Evolutionary conservation across 2,329 filamentous ascomycete genomes (phyloP).

Genomic region (Ascochyta rabiei): DNA sequence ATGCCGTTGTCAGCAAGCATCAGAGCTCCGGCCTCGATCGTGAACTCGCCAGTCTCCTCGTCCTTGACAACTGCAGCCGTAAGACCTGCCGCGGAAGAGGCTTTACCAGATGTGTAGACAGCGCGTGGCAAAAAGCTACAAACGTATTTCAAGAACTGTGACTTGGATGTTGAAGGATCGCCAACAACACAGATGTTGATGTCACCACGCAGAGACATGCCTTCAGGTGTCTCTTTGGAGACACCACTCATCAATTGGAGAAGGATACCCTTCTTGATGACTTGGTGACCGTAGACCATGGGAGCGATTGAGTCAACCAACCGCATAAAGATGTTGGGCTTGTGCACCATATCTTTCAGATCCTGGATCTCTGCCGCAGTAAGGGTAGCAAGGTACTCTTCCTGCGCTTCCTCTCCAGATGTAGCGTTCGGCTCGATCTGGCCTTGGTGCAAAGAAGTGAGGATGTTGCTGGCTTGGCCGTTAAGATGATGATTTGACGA

Average conservation of each 20-base stretch:
- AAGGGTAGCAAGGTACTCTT: slow-evolving; percentile 84
- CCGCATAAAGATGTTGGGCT: slow-evolving; percentile 90
- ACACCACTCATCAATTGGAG: slow-evolving; percentile 97
- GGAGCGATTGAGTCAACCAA: slow-evolving; percentile 93
- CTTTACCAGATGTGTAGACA: slow-evolving; percentile 97
- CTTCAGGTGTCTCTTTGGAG: slow-evolving; percentile 87
- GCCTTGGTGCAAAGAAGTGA: slow-evolving; percentile 80
- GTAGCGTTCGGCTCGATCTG: slow-evolving; percentile 66
- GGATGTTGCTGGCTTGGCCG: slow-evolving; percentile 80
- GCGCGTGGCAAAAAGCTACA: slow-evolving; percentile 95
- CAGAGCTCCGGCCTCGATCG: slow-evolving; percentile 95
- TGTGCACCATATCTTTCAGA: slow-evolving; percentile 90
- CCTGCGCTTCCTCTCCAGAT: slow-evolving; percentile 83
- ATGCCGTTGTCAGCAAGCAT: slow-evolving; percentile 98
- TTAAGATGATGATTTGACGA: slow-evolving; percentile 70
- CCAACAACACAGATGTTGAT: slow-evolving; percentile 99
- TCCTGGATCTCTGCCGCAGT: slow-evolving; percentile 89
- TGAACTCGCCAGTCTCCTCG: slow-evolving; percentile 97
- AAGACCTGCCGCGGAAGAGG: slow-evolving; percentile 94
- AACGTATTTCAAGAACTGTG: slow-evolving; percentile 97
- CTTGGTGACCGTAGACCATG: slow-evolving; percentile 95
- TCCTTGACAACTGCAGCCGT: slow-evolving; percentile 97
- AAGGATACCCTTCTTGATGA: slow-evolving; percentile 95
- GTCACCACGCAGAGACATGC: slow-evolving; percentile 93
- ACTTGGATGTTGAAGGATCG: slow-evolving; percentile 96